phyloP scores from a whole-genome alignment of 176 grass and related monocot species.

The Zoysia pacifica region DNA sequence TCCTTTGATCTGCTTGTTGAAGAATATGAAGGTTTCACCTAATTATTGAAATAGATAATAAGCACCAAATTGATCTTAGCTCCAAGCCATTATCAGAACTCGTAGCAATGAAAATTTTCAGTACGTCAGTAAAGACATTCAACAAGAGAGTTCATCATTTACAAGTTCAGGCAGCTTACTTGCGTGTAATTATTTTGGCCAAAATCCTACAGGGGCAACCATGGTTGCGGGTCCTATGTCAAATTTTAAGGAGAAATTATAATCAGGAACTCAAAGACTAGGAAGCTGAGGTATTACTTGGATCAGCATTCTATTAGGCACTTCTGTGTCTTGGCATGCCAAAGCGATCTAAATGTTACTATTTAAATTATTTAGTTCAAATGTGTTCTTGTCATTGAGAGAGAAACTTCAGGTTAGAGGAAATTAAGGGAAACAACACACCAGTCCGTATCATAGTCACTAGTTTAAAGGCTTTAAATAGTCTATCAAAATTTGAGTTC shows the following conservation, averaged over 20 bases:
- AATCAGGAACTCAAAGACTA: conserved; percentile 18
- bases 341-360: conserved; percentile 42
- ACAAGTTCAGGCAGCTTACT: conserved; percentile 38
- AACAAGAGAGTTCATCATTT: neutral
- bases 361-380: conserved; percentile 35
- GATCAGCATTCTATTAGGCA: conserved; percentile 34
- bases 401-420: conserved; percentile 24
- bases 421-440: neutral
- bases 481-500: neutral
- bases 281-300: conserved; percentile 37
- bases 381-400: conserved; percentile 26
- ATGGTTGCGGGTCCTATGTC: conserved; percentile 12
- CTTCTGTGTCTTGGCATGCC: conserved; percentile 40
- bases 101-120: neutral
- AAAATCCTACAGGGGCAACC: conserved; percentile 11
- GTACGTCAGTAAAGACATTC: neutral
- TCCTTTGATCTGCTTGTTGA: conserved; percentile 98
- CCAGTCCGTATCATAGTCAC: neutral
- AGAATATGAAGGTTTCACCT: conserved; percentile 99
- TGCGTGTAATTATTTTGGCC: conserved; percentile 12
- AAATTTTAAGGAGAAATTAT: conserved; percentile 25
- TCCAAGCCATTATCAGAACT: conserved; percentile 2
- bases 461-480: conserved; percentile 8
- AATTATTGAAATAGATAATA: conserved; percentile 41
- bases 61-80: conserved; percentile 4